phyloP scores from a whole-genome alignment of 1,139 yeast genomes.

The Kurtzmaniella quercitrusa region DNA sequence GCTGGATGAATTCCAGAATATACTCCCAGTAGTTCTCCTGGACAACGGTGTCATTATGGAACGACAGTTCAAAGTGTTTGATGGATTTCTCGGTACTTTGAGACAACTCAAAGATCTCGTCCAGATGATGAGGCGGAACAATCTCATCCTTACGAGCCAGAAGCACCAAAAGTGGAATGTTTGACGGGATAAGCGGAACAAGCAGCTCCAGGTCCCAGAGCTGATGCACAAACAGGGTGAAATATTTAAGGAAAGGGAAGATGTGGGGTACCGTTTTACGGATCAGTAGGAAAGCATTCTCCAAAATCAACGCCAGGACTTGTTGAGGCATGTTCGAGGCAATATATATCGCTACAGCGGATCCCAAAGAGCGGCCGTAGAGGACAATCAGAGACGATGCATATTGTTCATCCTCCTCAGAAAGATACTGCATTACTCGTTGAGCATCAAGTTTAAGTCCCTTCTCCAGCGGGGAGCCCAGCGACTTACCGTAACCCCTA shows the following conservation, averaged over 20 bases:
- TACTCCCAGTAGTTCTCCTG: conserved; percentile 74
- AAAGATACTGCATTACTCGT: conserved; percentile 59
- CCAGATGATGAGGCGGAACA: conserved; percentile 88
- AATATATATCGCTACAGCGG: conserved; percentile 87
- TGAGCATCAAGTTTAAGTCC: conserved; percentile 86
- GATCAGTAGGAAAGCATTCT: conserved; percentile 80
- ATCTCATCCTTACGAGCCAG: conserved; percentile 82
- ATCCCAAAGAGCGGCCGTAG: conserved; percentile 91
- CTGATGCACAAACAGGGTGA: conserved; percentile 68
- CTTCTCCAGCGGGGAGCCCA: conserved; percentile 70
- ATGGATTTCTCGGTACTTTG: conserved; percentile 43
- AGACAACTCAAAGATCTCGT: conserved; percentile 48
- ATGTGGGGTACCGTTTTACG: conserved; percentile 79
- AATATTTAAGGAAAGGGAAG: conserved; percentile 61
- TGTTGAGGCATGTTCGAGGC: conserved; percentile 52
- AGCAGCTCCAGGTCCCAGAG: conserved; percentile 75
- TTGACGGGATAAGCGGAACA: conserved; percentile 47
- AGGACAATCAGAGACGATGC: conserved; percentile 54
- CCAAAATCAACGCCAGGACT: conserved; percentile 66
- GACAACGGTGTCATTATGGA: conserved; percentile 76
- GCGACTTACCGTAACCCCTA: conserved; percentile 86
- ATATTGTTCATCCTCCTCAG: conserved; percentile 48
- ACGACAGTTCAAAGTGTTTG: conserved; percentile 52
- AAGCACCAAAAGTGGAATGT: conserved; percentile 65
- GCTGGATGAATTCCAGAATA: conserved; percentile 51